A percentile compares a stretch with the other conserved stretches of the same genome.
These are phyloP conservation scores for Dictyostelium brefeldianum DNA, from an alignment of 78 protist species.

Conservation along the genomic window DNA sequence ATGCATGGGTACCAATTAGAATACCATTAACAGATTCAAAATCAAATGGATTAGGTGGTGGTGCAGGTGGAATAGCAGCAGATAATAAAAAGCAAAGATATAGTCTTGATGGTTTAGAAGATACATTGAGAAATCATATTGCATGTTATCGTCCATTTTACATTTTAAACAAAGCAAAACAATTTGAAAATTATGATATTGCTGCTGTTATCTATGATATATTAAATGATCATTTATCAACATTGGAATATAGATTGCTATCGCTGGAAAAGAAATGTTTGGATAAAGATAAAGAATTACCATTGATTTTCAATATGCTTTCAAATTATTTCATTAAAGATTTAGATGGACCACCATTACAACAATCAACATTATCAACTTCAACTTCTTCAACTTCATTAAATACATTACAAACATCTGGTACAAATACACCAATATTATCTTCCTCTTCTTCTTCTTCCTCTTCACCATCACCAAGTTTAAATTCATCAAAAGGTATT, in stretches of 20 bases:
- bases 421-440: conserved; percentile 16
- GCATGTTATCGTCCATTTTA: conserved; percentile 22
- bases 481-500: conserved; percentile 20
- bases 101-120: conserved; percentile 68
- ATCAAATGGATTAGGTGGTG: background rate
- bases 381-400: conserved; percentile 1
- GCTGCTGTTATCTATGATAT: conserved; percentile 58
- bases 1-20: conserved; percentile 61
- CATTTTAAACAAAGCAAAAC: conserved; percentile 47
- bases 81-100: conserved; percentile 54
- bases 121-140: background rate
- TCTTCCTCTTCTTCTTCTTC: conserved; percentile 26
- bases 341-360: background rate
- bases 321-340: conserved; percentile 37
- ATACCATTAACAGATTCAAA: background rate
- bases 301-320: background rate
- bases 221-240: conserved; percentile 35
- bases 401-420: background rate
- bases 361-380: background rate
- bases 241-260: conserved; percentile 52
- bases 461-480: background rate
- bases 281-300: conserved; percentile 25
- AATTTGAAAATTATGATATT: conserved; percentile 64
- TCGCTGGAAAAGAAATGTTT: conserved; percentile 22
- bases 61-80: background rate